Percentiles rank a stretch among this genome's conserved stretches.
phyloP scores from a whole-genome alignment of 495 filamentous ascomycete species.

The Pseudevernia furfuracea region DNA sequence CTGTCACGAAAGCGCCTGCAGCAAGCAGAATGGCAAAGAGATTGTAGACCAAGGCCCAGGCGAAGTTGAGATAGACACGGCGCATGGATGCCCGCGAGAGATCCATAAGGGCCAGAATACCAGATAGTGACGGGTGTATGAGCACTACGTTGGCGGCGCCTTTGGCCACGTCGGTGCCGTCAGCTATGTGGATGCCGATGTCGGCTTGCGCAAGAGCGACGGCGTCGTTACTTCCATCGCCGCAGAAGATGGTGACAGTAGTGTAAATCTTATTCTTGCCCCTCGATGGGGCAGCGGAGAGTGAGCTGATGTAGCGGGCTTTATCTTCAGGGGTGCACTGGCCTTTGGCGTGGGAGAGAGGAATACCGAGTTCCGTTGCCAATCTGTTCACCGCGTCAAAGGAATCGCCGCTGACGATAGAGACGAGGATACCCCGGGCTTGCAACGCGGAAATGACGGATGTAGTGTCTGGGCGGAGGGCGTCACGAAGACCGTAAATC shows the following conservation, averaged over 20 bases:
- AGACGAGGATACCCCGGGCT: constrained; percentile 46
- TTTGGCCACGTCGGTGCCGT: constrained; percentile 56
- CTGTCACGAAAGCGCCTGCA: constrained; percentile 57
- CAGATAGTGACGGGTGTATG: constrained; percentile 41
- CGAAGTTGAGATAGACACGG: constrained; percentile 63
- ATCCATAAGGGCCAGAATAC: constrained; percentile 52
- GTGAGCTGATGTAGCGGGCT: constrained; percentile 47
- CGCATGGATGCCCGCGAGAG: constrained; percentile 45
- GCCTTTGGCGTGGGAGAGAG: constrained; percentile 38
- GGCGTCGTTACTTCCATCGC: constrained; percentile 78
- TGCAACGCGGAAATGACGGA: constrained; percentile 43
- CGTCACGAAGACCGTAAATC: constrained; percentile 53
- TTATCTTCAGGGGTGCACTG: constrained; percentile 56
- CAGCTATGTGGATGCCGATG: constrained; percentile 61
- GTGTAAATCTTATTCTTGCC: not conserved
- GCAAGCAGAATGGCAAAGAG: constrained; percentile 62
- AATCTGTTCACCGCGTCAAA: constrained; percentile 47
- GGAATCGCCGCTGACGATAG: constrained; percentile 65
- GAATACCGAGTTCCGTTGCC: constrained; percentile 48
- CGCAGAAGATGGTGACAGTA: constrained; percentile 55
- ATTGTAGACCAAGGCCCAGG: constrained; percentile 69
- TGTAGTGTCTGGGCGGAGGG: constrained; percentile 49
- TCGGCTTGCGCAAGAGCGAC: constrained; percentile 61
- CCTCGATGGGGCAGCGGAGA: constrained; percentile 12
- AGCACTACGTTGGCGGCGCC: constrained; percentile 65